Percentiles rank a stretch among this genome's conserved stretches.
These are phyloP conservation scores for Mycena belliarum DNA, from an alignment of 768 basidiomycete species.

Conservation along the genomic window DNA sequence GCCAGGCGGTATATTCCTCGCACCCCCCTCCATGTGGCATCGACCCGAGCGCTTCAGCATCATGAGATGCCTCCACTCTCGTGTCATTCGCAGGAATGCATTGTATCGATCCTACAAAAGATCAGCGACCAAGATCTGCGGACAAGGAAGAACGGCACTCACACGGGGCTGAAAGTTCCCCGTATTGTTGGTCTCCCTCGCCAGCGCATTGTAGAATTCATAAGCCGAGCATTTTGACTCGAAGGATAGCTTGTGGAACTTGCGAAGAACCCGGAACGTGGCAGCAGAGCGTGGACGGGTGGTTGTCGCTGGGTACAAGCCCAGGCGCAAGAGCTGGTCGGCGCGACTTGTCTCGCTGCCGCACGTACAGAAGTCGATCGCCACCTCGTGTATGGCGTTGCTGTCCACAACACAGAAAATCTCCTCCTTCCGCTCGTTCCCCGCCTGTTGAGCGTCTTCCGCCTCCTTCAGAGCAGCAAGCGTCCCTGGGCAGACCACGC, in stretches of 20 bases:
- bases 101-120: not conserved
- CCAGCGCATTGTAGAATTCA: slow-evolving; percentile 33
- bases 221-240: slow-evolving; percentile 33
- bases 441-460: not conserved
- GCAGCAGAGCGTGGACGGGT: slow-evolving; percentile 29
- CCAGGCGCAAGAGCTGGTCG: slow-evolving; percentile 33
- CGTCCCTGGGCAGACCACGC: slow-evolving; percentile 17
- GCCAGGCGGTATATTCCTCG: not conserved
- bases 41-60: not conserved
- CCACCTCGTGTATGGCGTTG: slow-evolving; percentile 29
- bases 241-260: slow-evolving; percentile 34
- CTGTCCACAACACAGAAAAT: slow-evolving; percentile 30
- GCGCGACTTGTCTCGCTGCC: slow-evolving; percentile 21
- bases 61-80: not conserved
- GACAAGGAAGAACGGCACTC: not conserved
- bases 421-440: too few relatives aligned
- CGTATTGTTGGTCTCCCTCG: slow-evolving; percentile 31
- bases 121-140: not conserved
- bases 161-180: not conserved
- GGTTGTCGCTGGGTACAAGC: slow-evolving; percentile 33
- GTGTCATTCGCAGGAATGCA: not conserved
- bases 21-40: not conserved
- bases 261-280: slow-evolving; percentile 31
- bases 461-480: not conserved
- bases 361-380: slow-evolving; percentile 35